Percentiles rank a stretch among this genome's conserved stretches.
These are phyloP conservation scores for Trypanosoma caninum DNA, from an alignment of 208 protist species.

Conservation along the genomic window DNA sequence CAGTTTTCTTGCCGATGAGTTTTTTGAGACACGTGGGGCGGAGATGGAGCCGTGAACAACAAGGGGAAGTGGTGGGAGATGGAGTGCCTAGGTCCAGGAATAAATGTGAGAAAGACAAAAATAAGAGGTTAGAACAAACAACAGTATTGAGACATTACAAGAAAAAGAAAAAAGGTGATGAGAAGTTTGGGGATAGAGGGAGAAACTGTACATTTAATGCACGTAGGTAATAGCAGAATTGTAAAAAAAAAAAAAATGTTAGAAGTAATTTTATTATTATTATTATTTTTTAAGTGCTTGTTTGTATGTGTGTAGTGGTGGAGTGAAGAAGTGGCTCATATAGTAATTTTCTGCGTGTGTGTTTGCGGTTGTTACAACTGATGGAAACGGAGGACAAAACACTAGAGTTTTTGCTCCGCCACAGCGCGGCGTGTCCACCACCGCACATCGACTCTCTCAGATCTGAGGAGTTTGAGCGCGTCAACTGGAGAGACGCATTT, in stretches of 20 bases:
- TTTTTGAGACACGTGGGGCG: constrained; percentile 42
- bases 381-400: constrained; percentile 70
- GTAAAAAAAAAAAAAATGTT: neutral
- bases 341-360: neutral
- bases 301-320: neutral
- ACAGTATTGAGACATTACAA: neutral
- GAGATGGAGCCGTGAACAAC: constrained; percentile 32
- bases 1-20: constrained; percentile 36
- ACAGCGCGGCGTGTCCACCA: constrained; percentile 15
- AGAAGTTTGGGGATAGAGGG: neutral
- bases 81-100: neutral
- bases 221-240: neutral
- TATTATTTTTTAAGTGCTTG: neutral
- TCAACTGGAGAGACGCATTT: constrained; percentile 75
- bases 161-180: neutral
- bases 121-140: neutral
- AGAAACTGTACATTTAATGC: neutral
- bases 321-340: neutral
- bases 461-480: constrained; percentile 21
- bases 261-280: neutral
- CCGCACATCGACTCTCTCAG: constrained; percentile 39
- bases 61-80: neutral
- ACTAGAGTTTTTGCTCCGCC: constrained; percentile 62
- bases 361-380: constrained; percentile 16
- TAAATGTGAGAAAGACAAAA: neutral